These are phyloP conservation scores for Rickenella mellea DNA, from an alignment of 768 basidiomycete genomes.

Conservation along the genomic window DNA sequence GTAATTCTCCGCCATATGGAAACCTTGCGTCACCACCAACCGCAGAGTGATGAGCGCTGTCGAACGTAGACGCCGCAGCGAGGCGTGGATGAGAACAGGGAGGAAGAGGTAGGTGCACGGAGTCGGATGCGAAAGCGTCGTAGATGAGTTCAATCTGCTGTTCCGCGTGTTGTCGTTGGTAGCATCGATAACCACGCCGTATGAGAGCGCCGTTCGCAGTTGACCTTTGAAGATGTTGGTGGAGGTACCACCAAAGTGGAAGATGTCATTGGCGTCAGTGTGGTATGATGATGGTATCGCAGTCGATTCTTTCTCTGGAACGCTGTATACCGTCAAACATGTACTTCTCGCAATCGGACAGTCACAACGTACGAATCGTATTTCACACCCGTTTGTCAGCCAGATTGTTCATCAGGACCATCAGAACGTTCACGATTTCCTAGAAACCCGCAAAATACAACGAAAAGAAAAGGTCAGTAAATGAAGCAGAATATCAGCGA, in stretches of 20 bases:
- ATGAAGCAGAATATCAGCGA: conserved; percentile 12
- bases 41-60: no score
- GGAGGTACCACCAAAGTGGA: conserved; percentile 20
- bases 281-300: conserved; percentile 11
- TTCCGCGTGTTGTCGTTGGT: conserved; percentile 73
- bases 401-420: conserved; percentile 53
- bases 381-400: conserved; percentile 64
- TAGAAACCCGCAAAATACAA: conserved; percentile 18
- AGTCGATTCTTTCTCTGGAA: conserved; percentile 1
- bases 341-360: no score
- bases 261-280: conserved; percentile 16
- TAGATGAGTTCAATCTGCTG: conserved; percentile 85
- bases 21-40: no score
- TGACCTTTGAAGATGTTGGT: conserved; percentile 26
- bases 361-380: conserved; percentile 47
- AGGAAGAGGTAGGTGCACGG: conserved; percentile 73
- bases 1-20: conserved; percentile 1
- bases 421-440: conserved; percentile 58
- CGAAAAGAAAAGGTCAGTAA: conserved; percentile 20
- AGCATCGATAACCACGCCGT: conserved; percentile 47
- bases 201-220: conserved; percentile 54
- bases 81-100: conserved; percentile 72
- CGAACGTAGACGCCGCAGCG: conserved; percentile 66
- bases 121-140: conserved; percentile 49
- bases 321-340: conserved; percentile 2